Evolutionary conservation across 2,329 filamentous ascomycete genomes (phyloP).

Genomic region (Calycina marina): DNA sequence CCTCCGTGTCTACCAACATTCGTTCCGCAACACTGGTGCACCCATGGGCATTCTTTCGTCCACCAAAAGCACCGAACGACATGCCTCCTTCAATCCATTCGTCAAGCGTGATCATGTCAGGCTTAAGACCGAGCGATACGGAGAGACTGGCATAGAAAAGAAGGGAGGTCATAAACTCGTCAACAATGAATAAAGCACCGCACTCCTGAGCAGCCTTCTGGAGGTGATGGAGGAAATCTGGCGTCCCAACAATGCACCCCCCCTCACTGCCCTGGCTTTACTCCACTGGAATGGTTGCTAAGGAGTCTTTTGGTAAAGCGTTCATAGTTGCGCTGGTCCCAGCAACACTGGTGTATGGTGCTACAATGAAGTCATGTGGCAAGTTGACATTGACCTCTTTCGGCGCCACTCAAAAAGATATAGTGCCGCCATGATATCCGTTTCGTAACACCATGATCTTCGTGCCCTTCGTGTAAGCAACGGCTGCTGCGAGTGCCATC

Average conservation of each 20-base stretch:
- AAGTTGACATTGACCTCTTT: slow-evolving; percentile 7
- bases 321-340: slow-evolving; percentile 2
- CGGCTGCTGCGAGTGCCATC: slow-evolving; percentile 33
- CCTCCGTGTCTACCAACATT: no score
- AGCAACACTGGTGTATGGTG: slow-evolving; percentile 42
- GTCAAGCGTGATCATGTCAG: slow-evolving; percentile 48
- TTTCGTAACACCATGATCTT: slow-evolving; percentile 32
- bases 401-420: slow-evolving; percentile 23
- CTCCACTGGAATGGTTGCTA: slow-evolving; percentile 44
- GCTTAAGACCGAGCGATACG: slow-evolving; percentile 27
- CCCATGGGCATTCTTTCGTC: slow-evolving; percentile 28
- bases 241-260: slow-evolving; percentile 34
- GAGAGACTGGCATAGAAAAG: slow-evolving; percentile 35
- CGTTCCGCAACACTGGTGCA: no score
- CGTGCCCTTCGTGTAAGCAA: slow-evolving; percentile 38
- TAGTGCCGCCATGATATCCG: slow-evolving; percentile 12
- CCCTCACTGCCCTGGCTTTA: slow-evolving; percentile 47
- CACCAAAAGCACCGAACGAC: slow-evolving; percentile 51
- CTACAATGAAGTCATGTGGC: slow-evolving; percentile 38
- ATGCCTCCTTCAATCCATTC: slow-evolving; percentile 53
- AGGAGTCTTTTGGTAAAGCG: slow-evolving; percentile 1
- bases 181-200: slow-evolving; percentile 44
- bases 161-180: slow-evolving; percentile 57
- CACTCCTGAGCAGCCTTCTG: slow-evolving; percentile 5
- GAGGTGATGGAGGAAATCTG: slow-evolving; percentile 6